Evolutionary conservation across 257 asterid species (phyloP), one percentile per base, ranked within the genome.

Genomic region (Scutellaria baicalensis): DNA sequence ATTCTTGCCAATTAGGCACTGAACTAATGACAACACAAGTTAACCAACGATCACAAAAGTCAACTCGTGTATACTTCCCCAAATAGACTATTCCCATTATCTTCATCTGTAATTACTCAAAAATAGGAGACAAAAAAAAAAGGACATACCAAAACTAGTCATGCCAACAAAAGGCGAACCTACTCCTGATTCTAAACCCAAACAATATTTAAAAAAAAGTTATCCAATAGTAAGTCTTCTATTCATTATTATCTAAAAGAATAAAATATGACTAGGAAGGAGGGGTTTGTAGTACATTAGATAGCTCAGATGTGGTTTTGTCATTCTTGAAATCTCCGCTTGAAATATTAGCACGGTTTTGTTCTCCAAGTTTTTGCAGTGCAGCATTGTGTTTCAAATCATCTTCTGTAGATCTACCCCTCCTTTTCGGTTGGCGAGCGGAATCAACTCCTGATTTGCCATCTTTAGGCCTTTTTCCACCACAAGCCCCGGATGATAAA

Each of bases 361-460:
- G 81, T 66, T 89, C 96, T 66, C 94, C 90, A 68, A 75, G 69
- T 63, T 85, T 86, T 54, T 80, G 74, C 70, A 86, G 91, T 49
- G 98, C 97, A 56, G 92, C 86, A 43, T 81, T 73, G 43, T 90
- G 93, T 77, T 85, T 84, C 75, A 42, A 44, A 77, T 90, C 97
- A 75, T 90, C 97, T 50, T 80, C 87, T 17, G 66, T 27, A 39
- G 96, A 75, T 96, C 96, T 89, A 47, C 66, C 74, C 78, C 84
- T 85, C 80, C 88, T 79, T 85, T 80, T 88, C 72, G 83, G 83
- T 14, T 75, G 71, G 38, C 81, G 78, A 69, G 86, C 80, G 55
- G 76, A 42, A 75, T 59, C 84, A 49, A 71, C 65, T 64, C 61
- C 85, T 49, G 81, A 54, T 65, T 84, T 20, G 54, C 80, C 92